Conservation (phyloP, 768 basidiomycete species). For the Boletus edulis region DNA sequence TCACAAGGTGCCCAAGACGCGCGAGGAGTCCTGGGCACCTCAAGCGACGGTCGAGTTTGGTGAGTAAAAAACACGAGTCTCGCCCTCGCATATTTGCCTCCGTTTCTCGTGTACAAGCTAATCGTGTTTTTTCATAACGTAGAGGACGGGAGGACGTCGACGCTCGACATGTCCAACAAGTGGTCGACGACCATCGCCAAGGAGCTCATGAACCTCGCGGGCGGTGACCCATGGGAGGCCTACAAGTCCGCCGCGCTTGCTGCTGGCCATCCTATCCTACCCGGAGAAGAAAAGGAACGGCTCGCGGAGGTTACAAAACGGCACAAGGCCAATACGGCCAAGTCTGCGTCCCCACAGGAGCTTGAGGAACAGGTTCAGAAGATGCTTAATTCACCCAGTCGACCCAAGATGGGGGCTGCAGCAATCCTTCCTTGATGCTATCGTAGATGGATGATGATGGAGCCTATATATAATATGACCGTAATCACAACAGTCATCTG, state of each 20-base stretch:
- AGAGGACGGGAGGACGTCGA: conserved; percentile 25
- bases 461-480: too few relatives aligned
- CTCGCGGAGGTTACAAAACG: conserved; percentile 14
- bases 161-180: conserved; percentile 59
- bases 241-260: conserved; percentile 48
- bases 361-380: conserved; percentile 24
- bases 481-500: too few relatives aligned
- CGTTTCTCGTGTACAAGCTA: too few relatives aligned
- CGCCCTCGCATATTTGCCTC: too few relatives aligned
- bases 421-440: conserved; percentile 35
- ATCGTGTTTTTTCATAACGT: too few relatives aligned
- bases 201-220: conserved; percentile 69
- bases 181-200: conserved; percentile 66
- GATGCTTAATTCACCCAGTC: conserved; percentile 27
- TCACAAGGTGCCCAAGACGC: conserved; percentile 49
- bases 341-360: conserved; percentile 11
- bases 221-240: conserved; percentile 55
- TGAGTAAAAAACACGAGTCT: conserved; percentile 36
- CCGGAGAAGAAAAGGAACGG: conserved; percentile 39
- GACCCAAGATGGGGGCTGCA: conserved; percentile 38
- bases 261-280: conserved; percentile 49
- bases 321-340: neutral
- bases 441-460: too few relatives aligned
- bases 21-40: conserved; percentile 56
- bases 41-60: conserved; percentile 62